Conservation (phyloP, 805 yeast species). For the Starmerella kuoi region DNA sequence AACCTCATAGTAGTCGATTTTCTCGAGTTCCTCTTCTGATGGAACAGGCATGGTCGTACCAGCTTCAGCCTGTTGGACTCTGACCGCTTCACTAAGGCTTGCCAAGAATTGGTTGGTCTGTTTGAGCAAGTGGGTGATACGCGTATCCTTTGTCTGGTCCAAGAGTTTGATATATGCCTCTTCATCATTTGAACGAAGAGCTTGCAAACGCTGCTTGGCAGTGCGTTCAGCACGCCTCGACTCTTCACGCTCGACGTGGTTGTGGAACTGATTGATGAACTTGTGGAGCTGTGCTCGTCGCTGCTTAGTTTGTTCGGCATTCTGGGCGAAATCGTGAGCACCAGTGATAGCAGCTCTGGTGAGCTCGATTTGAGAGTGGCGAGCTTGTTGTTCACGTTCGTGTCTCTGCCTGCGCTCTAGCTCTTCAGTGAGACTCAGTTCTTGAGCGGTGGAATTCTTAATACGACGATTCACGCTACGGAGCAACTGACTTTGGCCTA, state of each 20-base stretch:
- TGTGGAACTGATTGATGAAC: slow-evolving; percentile 43
- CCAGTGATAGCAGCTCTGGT: slow-evolving; percentile 24
- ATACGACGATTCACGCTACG: slow-evolving; percentile 80
- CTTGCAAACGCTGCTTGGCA: slow-evolving; percentile 96
- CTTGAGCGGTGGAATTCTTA: slow-evolving; percentile 45
- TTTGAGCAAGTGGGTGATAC: slow-evolving; percentile 84
- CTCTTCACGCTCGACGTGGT: slow-evolving; percentile 77
- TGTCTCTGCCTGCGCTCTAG: slow-evolving; percentile 32
- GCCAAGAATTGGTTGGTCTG: slow-evolving; percentile 89
- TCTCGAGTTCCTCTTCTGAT: slow-evolving; percentile 32
- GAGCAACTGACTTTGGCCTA: slow-evolving; percentile 43
- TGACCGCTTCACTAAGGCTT: slow-evolving; percentile 80
- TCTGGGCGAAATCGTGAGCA: slow-evolving; percentile 23
- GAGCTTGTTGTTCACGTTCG: slow-evolving; percentile 32
- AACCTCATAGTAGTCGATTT: slow-evolving; percentile 79
- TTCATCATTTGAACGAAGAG: slow-evolving; percentile 90
- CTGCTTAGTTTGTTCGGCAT: slow-evolving; percentile 18
- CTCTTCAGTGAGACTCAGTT: slow-evolving; percentile 50
- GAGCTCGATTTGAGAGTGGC: slow-evolving; percentile 27
- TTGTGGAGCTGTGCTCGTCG: slow-evolving; percentile 24
- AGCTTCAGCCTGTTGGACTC: slow-evolving; percentile 53
- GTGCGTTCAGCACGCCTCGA: slow-evolving; percentile 77
- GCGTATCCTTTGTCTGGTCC: slow-evolving; percentile 94
- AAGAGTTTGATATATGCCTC: slow-evolving; percentile 90
- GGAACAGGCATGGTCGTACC: slow-evolving; percentile 14